A percentile compares a stretch with the other conserved stretches of the same genome.
Evolutionary conservation across 768 basidiomycete genomes (phyloP).

Genomic region (Lentinula detonsa): DNA sequence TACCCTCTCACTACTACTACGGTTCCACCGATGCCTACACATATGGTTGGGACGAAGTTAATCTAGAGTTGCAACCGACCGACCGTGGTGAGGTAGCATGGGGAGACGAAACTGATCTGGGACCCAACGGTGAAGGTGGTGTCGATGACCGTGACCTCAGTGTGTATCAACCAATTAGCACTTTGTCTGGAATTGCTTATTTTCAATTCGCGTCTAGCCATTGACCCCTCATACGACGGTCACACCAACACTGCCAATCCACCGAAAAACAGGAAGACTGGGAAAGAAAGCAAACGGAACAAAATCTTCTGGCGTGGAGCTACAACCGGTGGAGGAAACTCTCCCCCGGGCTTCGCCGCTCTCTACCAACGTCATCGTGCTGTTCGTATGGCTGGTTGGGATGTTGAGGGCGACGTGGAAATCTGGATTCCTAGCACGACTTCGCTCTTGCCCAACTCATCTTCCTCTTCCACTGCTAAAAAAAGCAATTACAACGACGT

Average conservation of each 20-base stretch:
- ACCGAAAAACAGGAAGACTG: background rate
- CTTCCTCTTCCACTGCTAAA: background rate
- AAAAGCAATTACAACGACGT: background rate
- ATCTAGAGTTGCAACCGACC: slow-evolving; percentile 63
- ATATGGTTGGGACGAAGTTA: slow-evolving; percentile 84
- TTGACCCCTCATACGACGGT: background rate
- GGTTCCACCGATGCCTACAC: slow-evolving; percentile 77
- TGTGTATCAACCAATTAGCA: background rate
- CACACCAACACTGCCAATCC: slow-evolving; percentile 1
- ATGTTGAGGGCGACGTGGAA: slow-evolving; percentile 17
- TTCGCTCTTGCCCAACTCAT: background rate
- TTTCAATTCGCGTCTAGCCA: background rate
- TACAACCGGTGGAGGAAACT: slow-evolving; percentile 90
- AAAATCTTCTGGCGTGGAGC: slow-evolving; percentile 91
- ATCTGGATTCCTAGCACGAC: slow-evolving; percentile 24
- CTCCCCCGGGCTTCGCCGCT: slow-evolving; percentile 75
- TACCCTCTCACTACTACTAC: slow-evolving; percentile 97
- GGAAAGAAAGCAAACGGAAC: background rate
- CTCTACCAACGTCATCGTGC: slow-evolving; percentile 91
- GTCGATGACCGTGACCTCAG: background rate
- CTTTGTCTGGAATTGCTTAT: background rate
- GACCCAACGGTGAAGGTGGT: background rate
- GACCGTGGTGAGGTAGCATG: slow-evolving; percentile 70
- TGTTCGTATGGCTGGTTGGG: slow-evolving; percentile 57
- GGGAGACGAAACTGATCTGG: background rate